Evolutionary conservation across 768 basidiomycete genomes (phyloP), one percentile per base, ranked within the genome.

Genomic region (Lactarius pseudohatsudake): DNA sequence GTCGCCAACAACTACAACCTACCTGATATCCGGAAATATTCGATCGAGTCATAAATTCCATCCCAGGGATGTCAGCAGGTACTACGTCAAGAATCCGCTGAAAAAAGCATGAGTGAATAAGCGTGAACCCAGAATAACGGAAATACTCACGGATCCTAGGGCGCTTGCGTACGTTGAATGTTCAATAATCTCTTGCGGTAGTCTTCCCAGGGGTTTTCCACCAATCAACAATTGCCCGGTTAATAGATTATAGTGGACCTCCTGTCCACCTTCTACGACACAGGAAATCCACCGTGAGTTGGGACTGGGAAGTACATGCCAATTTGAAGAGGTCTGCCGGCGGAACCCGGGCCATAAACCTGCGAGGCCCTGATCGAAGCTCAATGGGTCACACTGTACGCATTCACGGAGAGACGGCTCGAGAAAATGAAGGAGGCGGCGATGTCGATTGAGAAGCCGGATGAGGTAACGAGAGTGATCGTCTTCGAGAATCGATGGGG

Each of bases 211-310:
- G 7, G 45, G 64, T 26, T 34, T 60, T 18, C 58, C 64, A 40
- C 30, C 20, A 30, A 60, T 40, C 6, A 65, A n/a, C 3, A 65
- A 53, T 18, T 59, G 28, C 2, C 64, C 64, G 10, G 47, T 60
- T 10, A 61, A 26, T 8, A 60, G 11, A 50, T 65, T 60, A 34
- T 54, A 65, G 10, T 59, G 59, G 10, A 61, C 59, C 4, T 56
- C 34, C 18, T 65, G 36, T 16, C 45, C 53, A 2, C 30, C 53
- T 28, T 18, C 43, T 7, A 36, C 9, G 16, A 13, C 43, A 26
- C 64, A 65, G 2, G 47, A 38, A 7, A 53, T 40, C 50, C 63
- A 64, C 18, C 63, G 63, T 4, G 40, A 41, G 45, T 64, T 57
- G 20, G 63, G 40, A 7, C 16, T 16, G 3, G 64, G 64, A 20